phyloP scores from a whole-genome alignment of 2,329 filamentous ascomycete genomes.

The Pyrenophora graminea region DNA sequence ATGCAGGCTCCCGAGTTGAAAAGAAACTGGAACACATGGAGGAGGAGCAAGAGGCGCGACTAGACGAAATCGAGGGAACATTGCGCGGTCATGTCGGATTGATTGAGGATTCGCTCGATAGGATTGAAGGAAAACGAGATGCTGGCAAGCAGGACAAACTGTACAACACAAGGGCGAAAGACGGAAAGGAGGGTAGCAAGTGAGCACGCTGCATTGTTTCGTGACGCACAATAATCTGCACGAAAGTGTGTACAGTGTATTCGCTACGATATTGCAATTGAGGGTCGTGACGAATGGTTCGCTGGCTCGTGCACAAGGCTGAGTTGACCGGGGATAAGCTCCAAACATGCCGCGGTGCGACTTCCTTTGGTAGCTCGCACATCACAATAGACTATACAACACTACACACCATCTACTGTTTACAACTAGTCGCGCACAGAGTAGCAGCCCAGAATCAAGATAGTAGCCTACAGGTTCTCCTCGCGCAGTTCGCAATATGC shows the following conservation, averaged over 20 bases:
- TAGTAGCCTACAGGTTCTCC: background rate
- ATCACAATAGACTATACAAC: background rate
- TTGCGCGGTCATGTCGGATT: constrained; percentile 53
- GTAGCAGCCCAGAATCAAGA: no score
- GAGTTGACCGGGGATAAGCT: background rate
- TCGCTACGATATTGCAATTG: background rate
- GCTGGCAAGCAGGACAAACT: constrained; percentile 43
- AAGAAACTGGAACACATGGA: constrained; percentile 46
- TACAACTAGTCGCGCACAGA: background rate
- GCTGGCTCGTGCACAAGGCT: constrained; percentile 9
- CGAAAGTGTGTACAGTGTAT: background rate
- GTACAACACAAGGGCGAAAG: constrained; percentile 24
- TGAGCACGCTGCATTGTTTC: background rate
- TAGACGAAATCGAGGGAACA: constrained; percentile 55
- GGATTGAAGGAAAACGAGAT: constrained; percentile 48
- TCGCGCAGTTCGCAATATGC: constrained; percentile 48
- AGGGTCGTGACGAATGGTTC: background rate
- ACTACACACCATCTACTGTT: background rate
- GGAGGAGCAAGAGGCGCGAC: constrained; percentile 53
- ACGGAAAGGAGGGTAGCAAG: constrained; percentile 9
- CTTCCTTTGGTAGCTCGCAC: background rate
- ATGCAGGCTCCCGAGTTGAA: constrained; percentile 11
- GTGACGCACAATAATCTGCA: no score
- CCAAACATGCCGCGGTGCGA: background rate
- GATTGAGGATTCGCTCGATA: constrained; percentile 52